Base-by-base conservation (phyloP, 768 basidiomycete species). In the Agrocybe praecox region DNA sequence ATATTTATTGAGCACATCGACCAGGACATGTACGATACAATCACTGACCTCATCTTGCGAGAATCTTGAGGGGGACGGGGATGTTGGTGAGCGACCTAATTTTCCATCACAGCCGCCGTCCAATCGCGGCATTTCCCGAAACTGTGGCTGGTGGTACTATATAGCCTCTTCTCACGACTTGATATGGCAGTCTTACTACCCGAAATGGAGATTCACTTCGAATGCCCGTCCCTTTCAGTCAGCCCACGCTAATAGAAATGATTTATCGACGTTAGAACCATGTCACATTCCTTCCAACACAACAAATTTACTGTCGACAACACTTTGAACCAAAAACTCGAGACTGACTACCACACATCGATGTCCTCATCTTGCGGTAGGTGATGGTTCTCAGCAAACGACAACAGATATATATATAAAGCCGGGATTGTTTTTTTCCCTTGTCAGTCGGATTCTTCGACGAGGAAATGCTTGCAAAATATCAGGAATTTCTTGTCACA, bases 31-130 rank as follows among this genome's bases (percentile, higher is more conserved):
- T 42, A 23, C 45, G 24, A 49, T 45, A 49, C 48, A 29, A 57
- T 57, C 49, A 76, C 81, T 68, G 68, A 87, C 86, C 86, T 87
- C 86, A 88, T 88, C 78, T 82, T 80, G 78, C 74, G 59, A 73
- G 57, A 67, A 72, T 73, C 74, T 77, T 74, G 75, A 76, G 70
- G 75, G 67, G 63, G 66, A 61, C 70, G 73, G 67, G 67, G 60
- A 61, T 67, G 69, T 52, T 70, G 69, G 40, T 61, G 70, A 68
- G 63, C 71, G 53, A 50, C 58, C 60, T 52, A 64, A 70, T 64
- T 68, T 72, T 71, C 65, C 57, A 50, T 55, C 56, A 52, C 47
- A 47, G 51, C 45, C 48, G 51, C 34, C 29, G 36, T 46, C 40
- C 57, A 18, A 44, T 55, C 33, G 46, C 74, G 76, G 78, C 66